Evolutionary conservation across 768 basidiomycete genomes (phyloP).

Genomic region (Rhodotorula graminis): DNA sequence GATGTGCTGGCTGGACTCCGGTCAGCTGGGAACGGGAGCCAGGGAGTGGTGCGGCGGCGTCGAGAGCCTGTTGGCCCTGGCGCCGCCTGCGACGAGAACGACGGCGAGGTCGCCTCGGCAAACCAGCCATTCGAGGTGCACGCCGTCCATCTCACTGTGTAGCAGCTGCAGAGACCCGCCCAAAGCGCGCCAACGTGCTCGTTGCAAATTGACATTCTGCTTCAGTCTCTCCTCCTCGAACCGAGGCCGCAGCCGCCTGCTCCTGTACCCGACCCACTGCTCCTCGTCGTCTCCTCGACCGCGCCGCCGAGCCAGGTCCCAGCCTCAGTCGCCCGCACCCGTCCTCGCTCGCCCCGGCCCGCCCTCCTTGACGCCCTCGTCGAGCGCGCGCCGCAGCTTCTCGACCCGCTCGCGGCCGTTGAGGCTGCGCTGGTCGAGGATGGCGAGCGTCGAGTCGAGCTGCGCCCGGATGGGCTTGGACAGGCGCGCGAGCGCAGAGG

Average conservation of each 20-base stretch:
- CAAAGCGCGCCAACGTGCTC: too few species aligned
- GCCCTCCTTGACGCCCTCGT: slow-evolving; percentile 43
- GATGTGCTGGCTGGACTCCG: not conserved
- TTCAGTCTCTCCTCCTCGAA: too few species aligned
- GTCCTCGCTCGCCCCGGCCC: too few species aligned
- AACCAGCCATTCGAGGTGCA: too few species aligned
- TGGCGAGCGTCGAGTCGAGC: slow-evolving; percentile 59
- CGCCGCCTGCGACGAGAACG: not conserved
- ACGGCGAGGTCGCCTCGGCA: too few species aligned
- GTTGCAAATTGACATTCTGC: not conserved
- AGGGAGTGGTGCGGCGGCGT: not conserved
- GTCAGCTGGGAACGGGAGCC: not conserved
- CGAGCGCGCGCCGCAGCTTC: slow-evolving; percentile 59
- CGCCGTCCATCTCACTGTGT: too few species aligned
- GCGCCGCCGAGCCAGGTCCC: too few species aligned
- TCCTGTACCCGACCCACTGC: too few species aligned
- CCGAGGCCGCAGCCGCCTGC: too few species aligned
- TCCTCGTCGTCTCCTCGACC: not conserved
- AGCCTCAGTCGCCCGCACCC: not conserved
- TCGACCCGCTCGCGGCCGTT: slow-evolving; percentile 69
- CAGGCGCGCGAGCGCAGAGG: slow-evolving; percentile 51
- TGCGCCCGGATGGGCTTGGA: slow-evolving; percentile 66
- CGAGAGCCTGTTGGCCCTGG: not conserved
- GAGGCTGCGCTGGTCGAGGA: slow-evolving; percentile 62
- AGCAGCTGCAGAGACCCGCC: too few species aligned